phyloP scores from a whole-genome alignment of 1,284 basidiomycete genomes.

The Heterobasidion irregulare region DNA sequence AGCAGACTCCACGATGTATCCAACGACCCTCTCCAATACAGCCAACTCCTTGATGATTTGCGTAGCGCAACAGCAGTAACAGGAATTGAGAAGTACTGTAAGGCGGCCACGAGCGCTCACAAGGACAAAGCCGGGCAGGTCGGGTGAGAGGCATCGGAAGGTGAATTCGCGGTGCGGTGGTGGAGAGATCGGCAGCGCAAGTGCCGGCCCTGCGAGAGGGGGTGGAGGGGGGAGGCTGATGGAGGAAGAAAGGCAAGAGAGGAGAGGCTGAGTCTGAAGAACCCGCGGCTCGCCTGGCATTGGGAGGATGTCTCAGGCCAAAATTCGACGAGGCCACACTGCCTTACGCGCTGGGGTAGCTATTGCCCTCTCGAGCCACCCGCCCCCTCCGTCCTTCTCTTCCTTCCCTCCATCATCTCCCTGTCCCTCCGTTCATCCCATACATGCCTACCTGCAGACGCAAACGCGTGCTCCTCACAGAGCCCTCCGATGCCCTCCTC shows the following conservation, averaged over 20 bases:
- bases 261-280: background rate
- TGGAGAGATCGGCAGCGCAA: background rate
- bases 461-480: constrained; percentile 83
- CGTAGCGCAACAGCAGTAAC: too few relatives aligned
- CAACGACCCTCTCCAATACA: too few relatives aligned
- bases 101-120: background rate
- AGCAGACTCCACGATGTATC: too few relatives aligned
- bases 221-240: background rate
- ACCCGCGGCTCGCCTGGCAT: background rate
- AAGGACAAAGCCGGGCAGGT: background rate
- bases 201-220: background rate
- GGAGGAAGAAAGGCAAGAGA: background rate
- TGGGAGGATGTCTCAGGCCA: background rate
- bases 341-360: background rate
- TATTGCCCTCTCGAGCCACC: background rate
- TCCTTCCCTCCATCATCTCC: constrained; percentile 16
- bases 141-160: background rate
- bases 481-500: constrained; percentile 64
- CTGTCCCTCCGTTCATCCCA: constrained; percentile 14
- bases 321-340: background rate
- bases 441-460: constrained; percentile 84
- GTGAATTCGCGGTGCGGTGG: background rate
- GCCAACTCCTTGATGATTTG: too few relatives aligned
- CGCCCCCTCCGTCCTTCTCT: constrained; percentile 15
- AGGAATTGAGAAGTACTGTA: too few relatives aligned